A percentile compares a stretch with the other conserved stretches of the same genome.
These are phyloP conservation scores for Saprolegnia parasitica DNA, from an alignment of 352 stramenopile species.

Conservation along the genomic window DNA sequence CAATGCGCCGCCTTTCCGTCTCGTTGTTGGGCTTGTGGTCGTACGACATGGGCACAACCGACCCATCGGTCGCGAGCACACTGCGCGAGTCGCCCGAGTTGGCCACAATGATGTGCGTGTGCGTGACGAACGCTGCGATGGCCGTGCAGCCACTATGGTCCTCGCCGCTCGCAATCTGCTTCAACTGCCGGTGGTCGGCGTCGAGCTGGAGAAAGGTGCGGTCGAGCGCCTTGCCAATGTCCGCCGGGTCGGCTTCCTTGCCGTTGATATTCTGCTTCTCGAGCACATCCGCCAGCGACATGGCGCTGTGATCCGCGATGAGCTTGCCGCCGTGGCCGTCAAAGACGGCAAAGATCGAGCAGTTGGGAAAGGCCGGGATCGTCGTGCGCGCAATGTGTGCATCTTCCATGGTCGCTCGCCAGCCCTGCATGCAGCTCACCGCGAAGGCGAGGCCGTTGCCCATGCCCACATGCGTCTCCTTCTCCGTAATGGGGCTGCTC, in stretches of 20 bases:
- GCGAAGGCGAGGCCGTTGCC: slow-evolving; percentile 60
- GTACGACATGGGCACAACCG: slow-evolving; percentile 70
- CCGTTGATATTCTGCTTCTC: slow-evolving; percentile 32
- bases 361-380: slow-evolving; percentile 40
- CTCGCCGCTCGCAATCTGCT: slow-evolving; percentile 44
- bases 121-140: slow-evolving; percentile 63
- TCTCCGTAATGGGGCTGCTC: slow-evolving; percentile 66
- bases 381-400: slow-evolving; percentile 54
- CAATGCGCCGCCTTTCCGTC: slow-evolving; percentile 57
- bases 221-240: slow-evolving; percentile 52
- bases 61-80: slow-evolving; percentile 50
- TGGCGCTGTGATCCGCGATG: slow-evolving; percentile 46
- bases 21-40: slow-evolving; percentile 91
- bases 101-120: slow-evolving; percentile 67
- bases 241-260: slow-evolving; percentile 38
- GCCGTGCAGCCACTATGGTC: slow-evolving; percentile 77
- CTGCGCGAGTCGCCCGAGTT: slow-evolving; percentile 79
- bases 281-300: slow-evolving; percentile 39
- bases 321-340: slow-evolving; percentile 69
- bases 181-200: slow-evolving; percentile 46
- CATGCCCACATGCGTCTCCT: slow-evolving; percentile 50
- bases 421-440: slow-evolving; percentile 75
- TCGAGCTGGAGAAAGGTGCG: slow-evolving; percentile 68
- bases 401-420: slow-evolving; percentile 80
- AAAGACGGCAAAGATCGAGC: slow-evolving; percentile 74